phyloP scores from a whole-genome alignment of 1,139 yeast species.

The Pichia sp. region DNA sequence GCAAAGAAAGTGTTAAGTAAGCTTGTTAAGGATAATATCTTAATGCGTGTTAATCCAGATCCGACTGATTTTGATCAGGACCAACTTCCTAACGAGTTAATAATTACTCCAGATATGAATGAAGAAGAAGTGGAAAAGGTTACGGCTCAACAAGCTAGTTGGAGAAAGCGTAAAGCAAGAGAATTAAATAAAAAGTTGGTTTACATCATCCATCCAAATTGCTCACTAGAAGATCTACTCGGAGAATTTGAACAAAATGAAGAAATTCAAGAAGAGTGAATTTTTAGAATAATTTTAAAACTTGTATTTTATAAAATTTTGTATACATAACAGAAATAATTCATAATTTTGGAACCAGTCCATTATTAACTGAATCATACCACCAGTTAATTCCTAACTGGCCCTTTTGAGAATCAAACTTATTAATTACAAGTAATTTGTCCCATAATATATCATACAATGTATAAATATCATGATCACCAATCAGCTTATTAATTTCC shows the following conservation, averaged over 20 bases:
- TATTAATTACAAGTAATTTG: slow-evolving; percentile 35
- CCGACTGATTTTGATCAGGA: slow-evolving; percentile 35
- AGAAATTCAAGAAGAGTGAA: slow-evolving; percentile 12
- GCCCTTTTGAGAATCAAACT: slow-evolving; percentile 52
- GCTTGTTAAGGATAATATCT: slow-evolving; percentile 77
- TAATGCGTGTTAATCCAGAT: slow-evolving; percentile 73
- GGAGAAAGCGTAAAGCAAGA: slow-evolving; percentile 20
- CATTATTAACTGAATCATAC: slow-evolving; percentile 20
- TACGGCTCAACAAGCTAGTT: slow-evolving; percentile 25
- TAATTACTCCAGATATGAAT: slow-evolving; percentile 22
- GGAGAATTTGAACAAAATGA: slow-evolving; percentile 22
- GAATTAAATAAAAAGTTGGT: slow-evolving; percentile 35
- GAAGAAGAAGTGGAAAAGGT: slow-evolving; percentile 27
- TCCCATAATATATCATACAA: slow-evolving; percentile 35
- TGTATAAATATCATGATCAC: slow-evolving; percentile 29
- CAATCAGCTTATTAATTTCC: slow-evolving; percentile 28
- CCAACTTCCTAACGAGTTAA: slow-evolving; percentile 20
- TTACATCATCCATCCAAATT: slow-evolving; percentile 86
- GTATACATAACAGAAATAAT: not conserved
- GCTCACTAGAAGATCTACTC: slow-evolving; percentile 57
- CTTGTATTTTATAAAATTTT: not conserved
- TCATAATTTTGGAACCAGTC: slow-evolving; percentile 10
- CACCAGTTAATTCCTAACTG: slow-evolving; percentile 63
- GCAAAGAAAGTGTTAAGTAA: slow-evolving; percentile 78
- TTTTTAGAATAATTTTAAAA: not conserved